A percentile compares a stretch with the other conserved stretches of the same genome.
Evolutionary conservation across 2,329 filamentous ascomycete species (phyloP).

Genomic region (Penicillium psychrosexuale): DNA sequence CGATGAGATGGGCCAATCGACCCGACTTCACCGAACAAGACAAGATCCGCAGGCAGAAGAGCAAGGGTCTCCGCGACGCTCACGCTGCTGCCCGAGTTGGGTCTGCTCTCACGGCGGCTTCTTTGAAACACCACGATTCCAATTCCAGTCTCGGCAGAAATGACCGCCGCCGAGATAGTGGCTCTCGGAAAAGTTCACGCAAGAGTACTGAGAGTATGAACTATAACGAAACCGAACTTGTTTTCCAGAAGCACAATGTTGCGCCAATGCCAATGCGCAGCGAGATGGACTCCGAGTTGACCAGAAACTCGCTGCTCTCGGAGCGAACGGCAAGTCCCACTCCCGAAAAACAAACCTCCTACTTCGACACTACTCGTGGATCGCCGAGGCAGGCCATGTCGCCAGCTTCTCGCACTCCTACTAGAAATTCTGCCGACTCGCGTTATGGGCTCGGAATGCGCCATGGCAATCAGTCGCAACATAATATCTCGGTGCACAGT

Average conservation of each 20-base stretch:
- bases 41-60: slow-evolving; percentile 52
- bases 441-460: slow-evolving; percentile 63
- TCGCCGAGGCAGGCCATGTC: slow-evolving; percentile 54
- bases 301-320: slow-evolving; percentile 80
- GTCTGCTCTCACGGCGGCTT: slow-evolving; percentile 59
- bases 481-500: slow-evolving; percentile 49
- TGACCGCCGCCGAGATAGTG: slow-evolving; percentile 34
- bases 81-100: slow-evolving; percentile 56
- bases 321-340: slow-evolving; percentile 71
- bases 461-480: slow-evolving; percentile 58
- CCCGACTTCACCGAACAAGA: slow-evolving; percentile 52
- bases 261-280: slow-evolving; percentile 87
- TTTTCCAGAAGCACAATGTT: slow-evolving; percentile 56
- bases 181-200: slow-evolving; percentile 34
- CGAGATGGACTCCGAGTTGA: slow-evolving; percentile 81
- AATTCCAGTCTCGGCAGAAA: slow-evolving; percentile 53
- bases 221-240: slow-evolving; percentile 53
- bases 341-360: slow-evolving; percentile 62
- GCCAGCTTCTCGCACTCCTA: slow-evolving; percentile 60
- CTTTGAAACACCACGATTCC: slow-evolving; percentile 64
- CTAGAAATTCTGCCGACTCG: slow-evolving; percentile 45
- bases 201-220: slow-evolving; percentile 43
- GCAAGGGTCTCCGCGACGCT: slow-evolving; percentile 54
- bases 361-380: slow-evolving; percentile 63
- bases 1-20: slow-evolving; percentile 45